These are phyloP conservation scores for Sodiomyces alkalinus DNA, from an alignment of 2,329 filamentous ascomycete genomes.

Conservation along the genomic window DNA sequence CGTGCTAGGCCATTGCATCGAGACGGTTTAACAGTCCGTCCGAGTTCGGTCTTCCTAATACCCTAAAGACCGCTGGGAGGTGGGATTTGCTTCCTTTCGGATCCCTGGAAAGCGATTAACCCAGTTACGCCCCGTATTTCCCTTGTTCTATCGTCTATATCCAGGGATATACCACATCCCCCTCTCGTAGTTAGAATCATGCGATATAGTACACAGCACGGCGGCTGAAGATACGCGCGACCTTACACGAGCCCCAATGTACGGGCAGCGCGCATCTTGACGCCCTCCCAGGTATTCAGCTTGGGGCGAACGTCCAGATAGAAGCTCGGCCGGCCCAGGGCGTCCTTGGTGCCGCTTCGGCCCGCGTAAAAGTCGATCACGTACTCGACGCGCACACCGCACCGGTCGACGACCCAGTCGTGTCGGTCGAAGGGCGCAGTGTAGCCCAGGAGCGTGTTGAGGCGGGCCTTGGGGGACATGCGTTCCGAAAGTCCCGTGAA, in stretches of 20 bases:
- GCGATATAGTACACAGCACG: neutral
- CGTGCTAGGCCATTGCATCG: too few species aligned
- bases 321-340: slow-evolving; percentile 36
- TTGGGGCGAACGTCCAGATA: slow-evolving; percentile 56
- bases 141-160: too few species aligned
- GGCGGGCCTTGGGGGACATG: slow-evolving; percentile 68
- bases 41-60: too few species aligned
- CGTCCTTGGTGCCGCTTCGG: slow-evolving; percentile 19
- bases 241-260: slow-evolving; percentile 31
- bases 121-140: too few species aligned
- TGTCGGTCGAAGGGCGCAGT: slow-evolving; percentile 86
- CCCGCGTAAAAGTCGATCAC: slow-evolving; percentile 97
- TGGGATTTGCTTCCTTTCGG: too few species aligned
- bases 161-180: too few species aligned
- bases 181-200: too few species aligned
- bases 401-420: slow-evolving; percentile 93
- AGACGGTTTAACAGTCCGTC: too few species aligned
- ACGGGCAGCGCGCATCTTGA: slow-evolving; percentile 47
- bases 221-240: neutral
- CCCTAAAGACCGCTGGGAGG: too few species aligned
- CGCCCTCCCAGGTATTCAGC: slow-evolving; percentile 51
- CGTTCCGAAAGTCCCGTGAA: slow-evolving; percentile 59
- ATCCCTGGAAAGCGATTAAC: too few species aligned
- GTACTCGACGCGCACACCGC: slow-evolving; percentile 75
- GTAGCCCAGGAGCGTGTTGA: slow-evolving; percentile 80